phyloP scores from a whole-genome alignment of 805 yeast species.

The Spathaspora gorwiae region DNA sequence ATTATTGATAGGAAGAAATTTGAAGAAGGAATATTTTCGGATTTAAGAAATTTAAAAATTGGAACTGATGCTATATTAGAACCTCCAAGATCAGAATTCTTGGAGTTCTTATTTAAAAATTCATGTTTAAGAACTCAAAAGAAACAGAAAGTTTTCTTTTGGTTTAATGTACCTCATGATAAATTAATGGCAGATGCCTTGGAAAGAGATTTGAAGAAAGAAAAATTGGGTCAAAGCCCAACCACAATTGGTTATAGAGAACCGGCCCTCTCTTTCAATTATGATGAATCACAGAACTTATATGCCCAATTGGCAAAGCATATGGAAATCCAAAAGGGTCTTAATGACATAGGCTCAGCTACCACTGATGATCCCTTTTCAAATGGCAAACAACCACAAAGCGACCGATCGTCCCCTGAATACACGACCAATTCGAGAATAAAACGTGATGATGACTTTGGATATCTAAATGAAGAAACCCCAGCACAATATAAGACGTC shows the following conservation, averaged over 20 bases:
- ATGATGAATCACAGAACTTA: slow-evolving; percentile 48
- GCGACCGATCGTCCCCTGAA: slow-evolving; percentile 11
- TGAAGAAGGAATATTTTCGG: slow-evolving; percentile 94
- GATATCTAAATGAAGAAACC: slow-evolving; percentile 15
- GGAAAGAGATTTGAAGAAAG: slow-evolving; percentile 86
- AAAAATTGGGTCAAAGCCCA: slow-evolving; percentile 52
- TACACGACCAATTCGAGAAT: slow-evolving; percentile 7
- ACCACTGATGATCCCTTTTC: neutral
- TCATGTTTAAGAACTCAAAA: slow-evolving; percentile 90
- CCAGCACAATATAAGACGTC: slow-evolving; percentile 18
- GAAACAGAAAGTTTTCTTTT: slow-evolving; percentile 93
- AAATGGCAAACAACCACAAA: neutral
- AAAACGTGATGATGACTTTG: slow-evolving; percentile 9
- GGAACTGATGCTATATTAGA: slow-evolving; percentile 86
- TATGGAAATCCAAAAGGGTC: slow-evolving; percentile 7
- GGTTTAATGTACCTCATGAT: slow-evolving; percentile 96
- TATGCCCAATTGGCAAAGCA: slow-evolving; percentile 53
- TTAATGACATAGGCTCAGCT: neutral
- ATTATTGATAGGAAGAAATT: slow-evolving; percentile 86
- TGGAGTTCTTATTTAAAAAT: slow-evolving; percentile 79
- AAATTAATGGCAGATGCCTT: slow-evolving; percentile 87
- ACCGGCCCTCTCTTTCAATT: slow-evolving; percentile 75
- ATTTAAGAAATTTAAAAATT: slow-evolving; percentile 78
- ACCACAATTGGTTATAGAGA: slow-evolving; percentile 71
- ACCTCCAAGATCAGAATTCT: slow-evolving; percentile 77